phyloP scores from a whole-genome alignment of 306 rosid species.

The Fagus sylvatica region DNA sequence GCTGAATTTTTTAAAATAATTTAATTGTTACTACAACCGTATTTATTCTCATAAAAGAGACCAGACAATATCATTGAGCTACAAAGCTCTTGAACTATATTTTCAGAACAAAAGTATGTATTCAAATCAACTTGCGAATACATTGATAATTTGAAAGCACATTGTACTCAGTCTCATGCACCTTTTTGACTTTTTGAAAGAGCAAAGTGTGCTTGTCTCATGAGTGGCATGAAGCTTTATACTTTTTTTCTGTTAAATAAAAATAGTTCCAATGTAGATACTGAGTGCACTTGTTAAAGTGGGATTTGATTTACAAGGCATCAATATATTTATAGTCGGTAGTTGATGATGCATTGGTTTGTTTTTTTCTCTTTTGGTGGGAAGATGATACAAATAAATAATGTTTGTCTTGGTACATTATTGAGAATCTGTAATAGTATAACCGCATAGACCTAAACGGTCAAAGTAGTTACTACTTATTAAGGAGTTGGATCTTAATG shows the following conservation, averaged over 20 bases:
- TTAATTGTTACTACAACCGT: too few relatives aligned
- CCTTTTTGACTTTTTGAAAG: background rate
- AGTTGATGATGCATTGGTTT: background rate
- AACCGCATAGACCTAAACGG: background rate
- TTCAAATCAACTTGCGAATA: too few relatives aligned
- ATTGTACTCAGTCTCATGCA: background rate
- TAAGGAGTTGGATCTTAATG: background rate
- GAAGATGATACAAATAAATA: background rate
- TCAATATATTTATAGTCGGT: too few relatives aligned
- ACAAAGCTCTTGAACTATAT: too few relatives aligned
- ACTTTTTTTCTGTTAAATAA: background rate
- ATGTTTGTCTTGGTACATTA: background rate
- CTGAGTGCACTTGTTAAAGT: background rate
- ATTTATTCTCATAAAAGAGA: too few relatives aligned
- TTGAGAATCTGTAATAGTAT: background rate
- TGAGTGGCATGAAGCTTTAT: background rate
- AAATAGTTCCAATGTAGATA: too few relatives aligned
- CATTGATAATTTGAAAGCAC: too few relatives aligned
- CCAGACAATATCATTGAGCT: too few relatives aligned
- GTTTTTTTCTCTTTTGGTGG: background rate
- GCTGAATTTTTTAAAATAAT: too few relatives aligned
- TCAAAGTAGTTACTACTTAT: background rate
- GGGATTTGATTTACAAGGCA: background rate
- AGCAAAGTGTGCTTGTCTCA: background rate
- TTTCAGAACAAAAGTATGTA: too few relatives aligned